Percentiles rank a stretch among this genome's conserved stretches.
Conservation (phyloP, 306 rosid species). For the Rosa rugosa region DNA sequence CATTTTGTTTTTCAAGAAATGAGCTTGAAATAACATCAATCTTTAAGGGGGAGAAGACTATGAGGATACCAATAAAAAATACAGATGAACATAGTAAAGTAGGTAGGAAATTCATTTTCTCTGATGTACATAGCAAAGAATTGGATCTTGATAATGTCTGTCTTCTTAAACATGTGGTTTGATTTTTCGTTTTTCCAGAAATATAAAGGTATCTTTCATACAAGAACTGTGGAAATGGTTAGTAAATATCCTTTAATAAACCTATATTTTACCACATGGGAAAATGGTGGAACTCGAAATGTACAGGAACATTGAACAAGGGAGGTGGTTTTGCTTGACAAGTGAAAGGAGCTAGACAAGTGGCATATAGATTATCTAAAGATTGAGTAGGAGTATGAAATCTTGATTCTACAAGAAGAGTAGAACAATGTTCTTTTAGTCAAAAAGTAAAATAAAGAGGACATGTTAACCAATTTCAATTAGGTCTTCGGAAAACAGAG, state of each 20-base stretch:
- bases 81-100: background rate
- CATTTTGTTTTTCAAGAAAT: background rate
- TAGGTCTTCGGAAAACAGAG: background rate
- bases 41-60: background rate
- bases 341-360: background rate
- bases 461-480: background rate
- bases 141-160: background rate
- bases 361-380: background rate
- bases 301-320: background rate
- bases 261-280: background rate
- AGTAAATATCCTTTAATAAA: background rate
- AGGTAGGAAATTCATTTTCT: background rate
- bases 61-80: background rate
- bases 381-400: background rate
- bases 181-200: background rate
- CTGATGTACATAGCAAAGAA: background rate
- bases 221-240: background rate
- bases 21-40: background rate
- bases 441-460: background rate
- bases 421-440: background rate
- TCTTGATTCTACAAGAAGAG: background rate
- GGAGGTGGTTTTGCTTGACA: background rate
- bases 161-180: background rate
- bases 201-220: background rate
- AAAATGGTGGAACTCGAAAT: background rate